phyloP scores from a whole-genome alignment of 73 alveolate species.

The Stentor coeruleus region DNA sequence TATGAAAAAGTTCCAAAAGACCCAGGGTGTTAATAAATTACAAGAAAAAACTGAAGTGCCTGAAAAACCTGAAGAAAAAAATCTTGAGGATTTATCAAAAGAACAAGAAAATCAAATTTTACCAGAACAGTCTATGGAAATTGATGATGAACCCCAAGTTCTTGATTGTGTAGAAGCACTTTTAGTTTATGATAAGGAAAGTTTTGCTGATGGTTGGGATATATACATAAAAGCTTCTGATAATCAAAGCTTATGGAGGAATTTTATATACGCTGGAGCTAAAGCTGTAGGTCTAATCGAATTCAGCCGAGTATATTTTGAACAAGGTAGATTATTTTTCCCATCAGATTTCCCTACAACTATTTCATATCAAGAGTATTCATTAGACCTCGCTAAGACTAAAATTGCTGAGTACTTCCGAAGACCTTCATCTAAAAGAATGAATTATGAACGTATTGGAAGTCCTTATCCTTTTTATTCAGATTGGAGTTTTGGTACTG shows the following conservation, averaged over 20 bases:
- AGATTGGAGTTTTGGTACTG: background rate
- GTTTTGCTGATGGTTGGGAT: constrained; percentile 34
- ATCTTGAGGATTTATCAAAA: constrained; percentile 18
- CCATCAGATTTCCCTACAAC: constrained; percentile 26
- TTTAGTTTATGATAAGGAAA: background rate
- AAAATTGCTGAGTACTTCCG: background rate
- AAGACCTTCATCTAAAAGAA: constrained; percentile 18
- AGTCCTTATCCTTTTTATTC: constrained; percentile 41
- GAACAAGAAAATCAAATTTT: background rate
- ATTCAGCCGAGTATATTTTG: constrained; percentile 25
- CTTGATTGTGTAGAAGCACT: constrained; percentile 19
- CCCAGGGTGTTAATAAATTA: constrained; percentile 27
- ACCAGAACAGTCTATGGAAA: constrained; percentile 13
- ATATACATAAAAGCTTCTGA: constrained; percentile 19
- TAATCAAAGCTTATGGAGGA: constrained; percentile 34
- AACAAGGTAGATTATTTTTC: constrained; percentile 4
- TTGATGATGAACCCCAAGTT: background rate
- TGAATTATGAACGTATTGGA: constrained; percentile 26
- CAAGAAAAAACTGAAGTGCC: constrained; percentile 10
- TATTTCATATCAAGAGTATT: background rate
- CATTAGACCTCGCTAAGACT: background rate
- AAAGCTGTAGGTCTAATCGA: constrained; percentile 43
- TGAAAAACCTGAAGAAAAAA: constrained; percentile 25
- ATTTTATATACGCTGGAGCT: background rate
- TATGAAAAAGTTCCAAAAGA: constrained; percentile 22